A percentile compares a stretch with the other conserved stretches of the same genome.
Conservation (phyloP, 2,329 filamentous ascomycete genomes). For the Diplodia seriata region DNA sequence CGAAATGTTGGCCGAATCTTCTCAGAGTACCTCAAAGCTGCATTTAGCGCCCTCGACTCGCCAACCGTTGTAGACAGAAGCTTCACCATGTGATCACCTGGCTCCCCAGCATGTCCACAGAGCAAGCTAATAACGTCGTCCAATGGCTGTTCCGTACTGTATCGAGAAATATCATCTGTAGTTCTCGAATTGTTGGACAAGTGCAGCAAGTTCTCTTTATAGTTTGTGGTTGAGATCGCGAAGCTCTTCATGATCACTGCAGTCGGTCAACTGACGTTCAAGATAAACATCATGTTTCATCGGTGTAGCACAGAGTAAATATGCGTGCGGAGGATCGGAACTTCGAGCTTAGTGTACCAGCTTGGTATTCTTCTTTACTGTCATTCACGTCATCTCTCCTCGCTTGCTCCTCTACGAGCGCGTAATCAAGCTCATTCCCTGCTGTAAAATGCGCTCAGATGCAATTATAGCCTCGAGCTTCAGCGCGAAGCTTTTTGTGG, state of each 20-base stretch:
- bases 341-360: background rate
- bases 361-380: background rate
- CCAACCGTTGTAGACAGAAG: constrained; percentile 6
- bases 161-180: background rate
- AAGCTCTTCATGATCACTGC: background rate
- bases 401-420: background rate
- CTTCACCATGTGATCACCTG: background rate
- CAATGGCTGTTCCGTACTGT: background rate
- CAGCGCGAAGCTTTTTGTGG: background rate
- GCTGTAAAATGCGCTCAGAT: fast-evolving
- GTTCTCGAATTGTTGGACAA: background rate
- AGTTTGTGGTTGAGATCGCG: background rate
- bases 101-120: background rate
- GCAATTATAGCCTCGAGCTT: background rate
- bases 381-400: background rate
- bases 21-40: constrained; percentile 45
- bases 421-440: background rate
- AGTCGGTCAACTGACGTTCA: too few species aligned
- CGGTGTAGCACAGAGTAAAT: too few species aligned
- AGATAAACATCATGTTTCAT: too few species aligned
- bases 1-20: too few species aligned
- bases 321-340: background rate
- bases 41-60: constrained; percentile 34
- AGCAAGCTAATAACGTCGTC: background rate
- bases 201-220: background rate